Evolutionary conservation across 2,329 filamentous ascomycete genomes (phyloP).

Genomic region (Atkinsonella hypoxylon): DNA sequence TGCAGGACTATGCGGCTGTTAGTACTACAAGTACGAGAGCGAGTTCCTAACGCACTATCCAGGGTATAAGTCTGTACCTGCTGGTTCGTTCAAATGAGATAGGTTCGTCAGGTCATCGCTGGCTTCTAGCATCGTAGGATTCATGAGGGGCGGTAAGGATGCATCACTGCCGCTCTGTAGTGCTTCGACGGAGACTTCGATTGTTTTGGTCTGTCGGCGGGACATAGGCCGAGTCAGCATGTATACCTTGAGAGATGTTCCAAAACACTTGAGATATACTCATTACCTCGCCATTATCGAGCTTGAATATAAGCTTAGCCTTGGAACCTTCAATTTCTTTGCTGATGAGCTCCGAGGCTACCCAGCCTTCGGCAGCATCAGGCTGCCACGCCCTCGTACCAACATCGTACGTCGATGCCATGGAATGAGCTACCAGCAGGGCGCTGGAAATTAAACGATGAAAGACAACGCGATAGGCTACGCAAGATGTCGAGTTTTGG

Average conservation of each 20-base stretch:
- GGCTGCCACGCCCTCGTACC: slow-evolving; percentile 98
- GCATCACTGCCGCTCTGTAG: slow-evolving; percentile 67
- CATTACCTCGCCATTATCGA: slow-evolving; percentile 83
- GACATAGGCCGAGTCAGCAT: not conserved
- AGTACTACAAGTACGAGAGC: not conserved
- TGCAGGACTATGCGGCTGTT: slow-evolving; percentile 59
- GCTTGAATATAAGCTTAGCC: slow-evolving; percentile 72
- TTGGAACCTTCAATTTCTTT: slow-evolving; percentile 78
- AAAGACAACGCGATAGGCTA: slow-evolving; percentile 1
- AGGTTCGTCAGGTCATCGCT: slow-evolving; percentile 96
- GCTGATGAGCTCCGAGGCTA: slow-evolving; percentile 85
- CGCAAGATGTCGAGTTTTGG: slow-evolving; percentile 1
- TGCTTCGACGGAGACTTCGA: slow-evolving; percentile 66
- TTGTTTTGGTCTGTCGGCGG: slow-evolving; percentile 53
- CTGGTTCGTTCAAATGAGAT: slow-evolving; percentile 96
- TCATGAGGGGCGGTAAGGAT: slow-evolving; percentile 86
- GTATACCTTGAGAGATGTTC: not conserved
- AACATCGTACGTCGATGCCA: slow-evolving; percentile 93
- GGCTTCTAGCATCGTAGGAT: slow-evolving; percentile 94
- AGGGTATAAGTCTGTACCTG: slow-evolving; percentile 45
- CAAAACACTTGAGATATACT: slow-evolving; percentile 4
- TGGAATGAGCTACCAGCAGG: slow-evolving; percentile 26
- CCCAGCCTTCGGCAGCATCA: slow-evolving; percentile 90
- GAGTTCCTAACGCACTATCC: not conserved
- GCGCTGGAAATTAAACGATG: slow-evolving; percentile 9